Base-by-base conservation (phyloP, 805 yeast species). In the Nakazawaea molendinolei region DNA sequence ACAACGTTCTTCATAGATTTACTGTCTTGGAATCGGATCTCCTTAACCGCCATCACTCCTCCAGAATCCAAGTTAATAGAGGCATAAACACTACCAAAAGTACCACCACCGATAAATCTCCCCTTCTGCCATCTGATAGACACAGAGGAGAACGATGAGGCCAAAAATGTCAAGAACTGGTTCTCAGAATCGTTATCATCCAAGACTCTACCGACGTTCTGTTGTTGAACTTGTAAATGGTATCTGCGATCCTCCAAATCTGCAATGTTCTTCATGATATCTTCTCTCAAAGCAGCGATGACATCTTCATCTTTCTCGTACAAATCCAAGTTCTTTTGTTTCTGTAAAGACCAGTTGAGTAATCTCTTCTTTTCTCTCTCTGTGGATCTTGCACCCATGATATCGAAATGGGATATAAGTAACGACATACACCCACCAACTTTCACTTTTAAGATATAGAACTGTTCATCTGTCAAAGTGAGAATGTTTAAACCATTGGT, bases 111-210 rank as follows among this genome's bases (percentile, higher is more conserved):
- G 49, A 92, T 75, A 50, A 79, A 86, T 43, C 79, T 76, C 31
- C 96, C 95, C 61, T 90, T 95, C 56, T 92, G 97, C 98, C 98
- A 92, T 58, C 95, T 77, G 44, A 92, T 86, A 1, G 96, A 81
- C 20, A 89, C 83, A 47, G 87, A 82, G 2, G 95, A 82, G 50
- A 87, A 78, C 0, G 94, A 81, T 0, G 95, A 84, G 0, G 97
- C 95, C 39, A 94, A 67, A 38, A 86, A 78, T 2, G 92, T 74
- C 31, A 92, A 71, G 50, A 80, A 86, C 55, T 87, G 95, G 50
- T 87, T 85, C 50, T 86, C 96, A 41, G 82, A 76, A 50, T 85
- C 89, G 3, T 83, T 73, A 38, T 82, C 89, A 57, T 92, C 97
- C 39, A 92, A 63, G 2, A 92, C 95, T 51, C 87, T 76, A 28